Base-by-base conservation (phyloP, 2,329 filamentous ascomycete genomes). In the Bisporella sp. region DNA sequence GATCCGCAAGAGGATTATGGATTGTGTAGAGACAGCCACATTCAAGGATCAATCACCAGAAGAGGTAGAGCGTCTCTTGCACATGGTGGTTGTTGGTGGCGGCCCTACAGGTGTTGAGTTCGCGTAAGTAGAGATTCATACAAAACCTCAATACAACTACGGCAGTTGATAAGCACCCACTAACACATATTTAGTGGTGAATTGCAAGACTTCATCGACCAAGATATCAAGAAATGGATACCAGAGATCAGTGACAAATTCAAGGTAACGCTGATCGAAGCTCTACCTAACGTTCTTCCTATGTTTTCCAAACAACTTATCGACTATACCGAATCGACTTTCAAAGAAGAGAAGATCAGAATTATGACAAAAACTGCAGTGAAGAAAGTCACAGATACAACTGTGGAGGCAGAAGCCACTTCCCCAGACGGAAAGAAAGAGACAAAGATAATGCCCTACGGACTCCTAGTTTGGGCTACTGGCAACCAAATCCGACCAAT, bases 271-370 rank as follows among this genome's bases (percentile, higher is more conserved):
- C 84, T 99, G 45, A 92, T 99, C 59, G 93, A 99, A 75, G 93
- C 93, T 54, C 82, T 99, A 33, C 93, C 93, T 62, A 96, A 95
- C 69, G 91, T 96, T 47, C 81, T 99, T 58, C 93, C 93, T 64
- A 95, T 91, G 79, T 99, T 99, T 79, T 96, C 89, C 69, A 97
- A 97, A 81, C 90, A 96, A 72, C 78, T 99, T 65, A 97, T 99
- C 66, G 93, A 99, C 66, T 99, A 99, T 78, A 99, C 93, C 62
- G 93, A 99, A 75, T 92, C 91, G 72, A 96, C 92, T 44, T 95
- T 99, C 77, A 93, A 95, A 74, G 93, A 99, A 76, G 93, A 99
- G 73, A 91, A 90, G 67, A 99, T 99, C 67, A 85, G 89, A 62
- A 96, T 99, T 73, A 87, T 89, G 71, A 95, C 93, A 63, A 97